Conservation (phyloP, 257 asterid genomes). For the Penstemon newberryi region DNA sequence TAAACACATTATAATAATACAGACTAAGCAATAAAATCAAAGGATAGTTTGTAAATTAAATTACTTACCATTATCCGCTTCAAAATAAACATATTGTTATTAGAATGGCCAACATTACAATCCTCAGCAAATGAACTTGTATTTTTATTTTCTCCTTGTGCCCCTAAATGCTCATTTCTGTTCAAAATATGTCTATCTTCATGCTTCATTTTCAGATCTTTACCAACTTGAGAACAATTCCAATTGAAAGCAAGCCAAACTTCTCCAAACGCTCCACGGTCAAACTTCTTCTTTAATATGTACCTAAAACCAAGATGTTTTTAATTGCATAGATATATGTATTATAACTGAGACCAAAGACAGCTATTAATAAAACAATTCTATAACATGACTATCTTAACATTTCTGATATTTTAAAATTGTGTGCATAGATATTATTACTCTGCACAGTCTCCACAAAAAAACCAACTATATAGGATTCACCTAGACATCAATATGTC, state of each 20-base stretch:
- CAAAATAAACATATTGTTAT: constrained; percentile 71
- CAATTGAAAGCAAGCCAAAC: constrained; percentile 98
- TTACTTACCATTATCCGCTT: constrained; percentile 90
- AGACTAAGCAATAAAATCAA: constrained; percentile 11
- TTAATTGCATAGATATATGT: background rate
- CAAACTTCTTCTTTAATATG: constrained; percentile 91
- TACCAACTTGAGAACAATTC: constrained; percentile 74
- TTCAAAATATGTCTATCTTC: constrained; percentile 33
- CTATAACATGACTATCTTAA: too few species aligned
- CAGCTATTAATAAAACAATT: constrained; percentile 18
- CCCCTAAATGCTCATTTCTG: constrained; percentile 35
- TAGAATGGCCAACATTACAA: constrained; percentile 44
- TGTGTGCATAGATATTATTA: background rate
- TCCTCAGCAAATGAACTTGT: constrained; percentile 40
- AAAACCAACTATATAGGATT: background rate
- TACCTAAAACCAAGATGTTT: constrained; percentile 46
- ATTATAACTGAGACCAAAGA: constrained; percentile 1
- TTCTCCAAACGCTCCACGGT: constrained; percentile 96
- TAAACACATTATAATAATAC: constrained; percentile 6
- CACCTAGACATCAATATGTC: background rate
- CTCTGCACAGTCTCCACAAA: constrained; percentile 14
- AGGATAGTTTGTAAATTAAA: constrained; percentile 12
- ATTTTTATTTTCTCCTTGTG: constrained; percentile 39
- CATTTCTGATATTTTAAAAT: too few species aligned
- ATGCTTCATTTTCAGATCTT: constrained; percentile 39